Base-by-base conservation (phyloP, 164 flowering plant species). In the Umbellularia californica region DNA sequence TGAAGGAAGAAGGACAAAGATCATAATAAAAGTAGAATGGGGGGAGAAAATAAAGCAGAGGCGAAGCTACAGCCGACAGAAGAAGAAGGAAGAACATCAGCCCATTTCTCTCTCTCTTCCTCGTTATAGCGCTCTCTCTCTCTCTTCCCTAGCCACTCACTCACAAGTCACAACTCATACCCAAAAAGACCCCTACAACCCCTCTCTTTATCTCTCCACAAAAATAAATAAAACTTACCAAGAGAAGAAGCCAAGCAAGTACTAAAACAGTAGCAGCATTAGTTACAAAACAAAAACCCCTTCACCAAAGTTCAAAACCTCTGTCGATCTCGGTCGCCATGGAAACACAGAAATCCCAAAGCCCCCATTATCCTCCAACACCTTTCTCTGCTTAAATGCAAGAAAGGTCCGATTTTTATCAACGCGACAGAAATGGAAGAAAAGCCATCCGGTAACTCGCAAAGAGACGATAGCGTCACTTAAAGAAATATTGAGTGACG, bases 71-170 rank as follows among this genome's bases (percentile, higher is more conserved):
- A 65, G 24, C 0, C 23, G 2, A 24, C 24, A 65, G 24, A 11
- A 25, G 33, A 64, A 15, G 24, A 64, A 64, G 24, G 5, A 23
- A 13, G 5, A 65, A 25, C 24, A 65, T 10, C 27, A 65, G 28
- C 24, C 25, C 22, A 11, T 23, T 33, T 65, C 15, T 25, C 17
- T 23, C 4, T 65, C 14, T 64, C 27, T 65, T 41, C 47, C 47
- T 41, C 11, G 1, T 41, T 41, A 41, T 41, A 9, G 47, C 47
- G n/a, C n/a, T n/a, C n/a, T n/a, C n/a, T n/a, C 12, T 11, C 24
- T 63, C 68, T 65, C 68, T 65, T 65, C 35, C 27, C 33, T 3
- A 65, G 24, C 68, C 68, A 65, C 35, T 65, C 30, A 65, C 47
- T 41, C 47, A 2, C n/a, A n/a, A n/a, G n/a, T n/a, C n/a, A n/a